These are phyloP conservation scores for Picea glauca DNA, from an alignment of 75 land plant genomes.

Conservation along the genomic window DNA sequence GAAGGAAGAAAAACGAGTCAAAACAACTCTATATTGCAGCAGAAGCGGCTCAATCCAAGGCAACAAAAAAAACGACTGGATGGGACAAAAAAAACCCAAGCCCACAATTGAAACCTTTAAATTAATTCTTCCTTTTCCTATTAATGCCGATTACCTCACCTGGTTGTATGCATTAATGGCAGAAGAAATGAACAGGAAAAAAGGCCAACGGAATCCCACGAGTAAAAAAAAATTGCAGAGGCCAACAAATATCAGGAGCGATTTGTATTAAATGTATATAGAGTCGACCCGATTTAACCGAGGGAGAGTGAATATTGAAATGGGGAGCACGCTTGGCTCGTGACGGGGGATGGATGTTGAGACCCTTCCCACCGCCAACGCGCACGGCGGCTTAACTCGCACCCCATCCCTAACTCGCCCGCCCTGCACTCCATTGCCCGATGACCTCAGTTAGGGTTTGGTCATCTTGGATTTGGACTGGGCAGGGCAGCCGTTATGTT, in stretches of 20 bases:
- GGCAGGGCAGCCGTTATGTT: constrained; percentile 8
- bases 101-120: background rate
- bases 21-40: background rate
- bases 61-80: background rate
- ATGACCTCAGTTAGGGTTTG: background rate
- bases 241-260: background rate
- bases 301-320: background rate
- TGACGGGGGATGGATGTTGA: background rate
- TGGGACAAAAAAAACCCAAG: background rate
- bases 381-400: constrained; percentile 3
- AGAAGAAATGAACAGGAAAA: background rate
- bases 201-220: background rate
- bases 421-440: background rate
- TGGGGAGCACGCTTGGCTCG: constrained; percentile 9
- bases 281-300: background rate
- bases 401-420: background rate
- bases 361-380: background rate
- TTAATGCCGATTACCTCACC: too few species aligned
- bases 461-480: background rate
- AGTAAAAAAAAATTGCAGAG: background rate
- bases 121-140: background rate
- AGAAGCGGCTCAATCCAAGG: constrained; percentile 8
- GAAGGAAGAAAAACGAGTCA: background rate
- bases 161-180: too few species aligned
- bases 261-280: background rate